Evolutionary conservation across 177 flowering plant species (phyloP).

Genomic region (Vitis hybrid): DNA sequence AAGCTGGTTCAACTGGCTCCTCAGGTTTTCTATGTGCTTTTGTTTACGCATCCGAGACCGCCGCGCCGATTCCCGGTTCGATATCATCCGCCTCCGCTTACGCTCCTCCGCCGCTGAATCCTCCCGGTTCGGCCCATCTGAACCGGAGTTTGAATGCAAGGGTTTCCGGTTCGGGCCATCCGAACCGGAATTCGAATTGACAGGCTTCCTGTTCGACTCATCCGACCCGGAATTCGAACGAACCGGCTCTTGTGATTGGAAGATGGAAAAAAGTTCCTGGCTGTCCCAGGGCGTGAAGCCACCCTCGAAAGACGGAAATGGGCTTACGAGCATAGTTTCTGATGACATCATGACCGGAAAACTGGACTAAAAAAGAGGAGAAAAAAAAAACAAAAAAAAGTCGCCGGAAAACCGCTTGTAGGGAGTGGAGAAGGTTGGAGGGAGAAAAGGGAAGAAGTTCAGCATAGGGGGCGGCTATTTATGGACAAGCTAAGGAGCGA

Average conservation of each 20-base stretch:
- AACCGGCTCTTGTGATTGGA: slow-evolving; percentile 16
- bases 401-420: background rate
- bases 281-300: slow-evolving; percentile 55
- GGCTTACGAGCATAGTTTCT: slow-evolving; percentile 21
- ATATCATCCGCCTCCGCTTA: slow-evolving; percentile 67
- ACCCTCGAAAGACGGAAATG: slow-evolving; percentile 27
- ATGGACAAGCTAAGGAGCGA: slow-evolving; percentile 19
- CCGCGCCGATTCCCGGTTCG: slow-evolving; percentile 95
- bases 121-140: slow-evolving; percentile 27
- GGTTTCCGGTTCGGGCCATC: slow-evolving; percentile 9
- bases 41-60: slow-evolving; percentile 82
- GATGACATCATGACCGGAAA: slow-evolving; percentile 24
- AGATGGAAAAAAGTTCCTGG: slow-evolving; percentile 19
- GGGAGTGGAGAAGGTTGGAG: slow-evolving; percentile 34
- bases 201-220: slow-evolving; percentile 10
- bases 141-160: slow-evolving; percentile 32
- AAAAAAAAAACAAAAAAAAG: slow-evolving; percentile 4
- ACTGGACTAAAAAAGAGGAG: slow-evolving; percentile 14
- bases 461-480: slow-evolving; percentile 51
- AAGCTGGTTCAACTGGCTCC: slow-evolving; percentile 66
- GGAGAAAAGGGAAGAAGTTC: slow-evolving; percentile 81
- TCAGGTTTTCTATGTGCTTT: slow-evolving; percentile 68
- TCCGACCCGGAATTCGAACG: slow-evolving; percentile 21
- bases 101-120: slow-evolving; percentile 43
- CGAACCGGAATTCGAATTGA: background rate